Conservation (phyloP, 2,329 filamentous ascomycete genomes). For the Chaetothyriales sp. region DNA sequence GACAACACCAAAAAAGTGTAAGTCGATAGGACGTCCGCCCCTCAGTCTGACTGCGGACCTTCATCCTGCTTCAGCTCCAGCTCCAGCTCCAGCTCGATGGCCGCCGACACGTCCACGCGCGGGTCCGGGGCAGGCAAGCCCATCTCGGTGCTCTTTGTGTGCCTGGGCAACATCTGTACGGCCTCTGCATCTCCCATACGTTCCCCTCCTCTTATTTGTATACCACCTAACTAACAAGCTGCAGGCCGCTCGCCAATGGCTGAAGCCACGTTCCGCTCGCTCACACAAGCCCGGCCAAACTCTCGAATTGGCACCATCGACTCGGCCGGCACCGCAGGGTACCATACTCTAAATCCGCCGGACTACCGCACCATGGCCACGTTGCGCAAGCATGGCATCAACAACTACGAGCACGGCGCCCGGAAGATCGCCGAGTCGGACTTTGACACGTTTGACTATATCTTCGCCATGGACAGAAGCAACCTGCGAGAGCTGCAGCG, state of each 20-base stretch:
- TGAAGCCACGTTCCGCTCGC: conserved; percentile 73
- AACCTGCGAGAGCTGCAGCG: conserved; percentile 52
- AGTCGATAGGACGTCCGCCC: too few species aligned
- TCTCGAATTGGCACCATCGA: conserved; percentile 55
- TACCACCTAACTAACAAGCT: conserved; percentile 5
- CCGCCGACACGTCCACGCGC: neutral
- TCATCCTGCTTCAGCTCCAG: neutral
- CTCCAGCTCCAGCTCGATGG: neutral
- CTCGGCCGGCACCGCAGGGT: conserved; percentile 79
- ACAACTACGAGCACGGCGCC: conserved; percentile 59
- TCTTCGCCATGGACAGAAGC: conserved; percentile 82
- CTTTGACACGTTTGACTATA: conserved; percentile 76
- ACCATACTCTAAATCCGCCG: conserved; percentile 62
- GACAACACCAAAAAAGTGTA: too few species aligned
- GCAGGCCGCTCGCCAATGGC: conserved; percentile 73
- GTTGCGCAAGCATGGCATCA: conserved; percentile 58
- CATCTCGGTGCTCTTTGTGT: conserved; percentile 79
- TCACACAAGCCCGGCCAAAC: conserved; percentile 31
- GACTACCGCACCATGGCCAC: conserved; percentile 75
- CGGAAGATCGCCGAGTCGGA: conserved; percentile 58
- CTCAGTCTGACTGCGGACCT: neutral
- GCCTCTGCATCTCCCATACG: conserved; percentile 1
- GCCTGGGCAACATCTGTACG: conserved; percentile 84
- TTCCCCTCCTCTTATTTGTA: neutral
- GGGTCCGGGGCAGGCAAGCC: neutral